Conservation (phyloP, 192 early-diverging fungal species). For the Coemansia sp. region DNA sequence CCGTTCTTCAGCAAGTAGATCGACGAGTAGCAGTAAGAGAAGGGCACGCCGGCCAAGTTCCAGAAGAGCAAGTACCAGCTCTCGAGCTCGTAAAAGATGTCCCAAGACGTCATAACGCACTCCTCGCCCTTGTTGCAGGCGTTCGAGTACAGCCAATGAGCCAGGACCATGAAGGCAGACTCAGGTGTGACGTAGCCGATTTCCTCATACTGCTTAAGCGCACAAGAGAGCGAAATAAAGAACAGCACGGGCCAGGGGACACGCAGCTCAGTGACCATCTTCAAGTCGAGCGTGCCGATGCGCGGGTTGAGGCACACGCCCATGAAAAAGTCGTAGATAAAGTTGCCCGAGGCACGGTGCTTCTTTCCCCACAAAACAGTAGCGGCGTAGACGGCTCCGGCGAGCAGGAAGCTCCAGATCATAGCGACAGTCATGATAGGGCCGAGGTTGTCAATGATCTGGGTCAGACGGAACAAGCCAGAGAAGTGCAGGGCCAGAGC, state of each 20-base stretch:
- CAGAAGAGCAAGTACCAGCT: slow-evolving; percentile 79
- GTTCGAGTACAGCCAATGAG: slow-evolving; percentile 82
- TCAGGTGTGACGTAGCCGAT: slow-evolving; percentile 75
- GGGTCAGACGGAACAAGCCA: slow-evolving; percentile 59
- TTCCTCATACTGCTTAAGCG: slow-evolving; percentile 75
- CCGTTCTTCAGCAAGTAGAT: slow-evolving; percentile 79
- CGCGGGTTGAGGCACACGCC: slow-evolving; percentile 96
- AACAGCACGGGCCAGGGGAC: slow-evolving; percentile 84
- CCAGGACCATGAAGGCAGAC: slow-evolving; percentile 72
- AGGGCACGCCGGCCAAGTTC: slow-evolving; percentile 86
- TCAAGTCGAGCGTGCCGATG: slow-evolving; percentile 81
- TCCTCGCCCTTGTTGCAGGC: slow-evolving; percentile 70
- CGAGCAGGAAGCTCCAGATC: slow-evolving; percentile 70
- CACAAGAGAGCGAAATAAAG: slow-evolving; percentile 69
- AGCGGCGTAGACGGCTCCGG: slow-evolving; percentile 53
- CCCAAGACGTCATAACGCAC: slow-evolving; percentile 92
- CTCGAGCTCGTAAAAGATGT: slow-evolving; percentile 60
- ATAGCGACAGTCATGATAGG: slow-evolving; percentile 65
- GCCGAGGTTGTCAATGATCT: slow-evolving; percentile 63
- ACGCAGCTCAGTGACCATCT: slow-evolving; percentile 91
- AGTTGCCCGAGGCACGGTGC: slow-evolving; percentile 68
- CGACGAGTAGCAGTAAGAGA: slow-evolving; percentile 86
- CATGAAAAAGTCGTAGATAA: slow-evolving; percentile 93
- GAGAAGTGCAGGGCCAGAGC: slow-evolving; percentile 66
- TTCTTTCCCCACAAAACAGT: slow-evolving; percentile 77